Evolutionary conservation across 208 protist species (phyloP).

Genomic region (Crithidia brevicula): DNA sequence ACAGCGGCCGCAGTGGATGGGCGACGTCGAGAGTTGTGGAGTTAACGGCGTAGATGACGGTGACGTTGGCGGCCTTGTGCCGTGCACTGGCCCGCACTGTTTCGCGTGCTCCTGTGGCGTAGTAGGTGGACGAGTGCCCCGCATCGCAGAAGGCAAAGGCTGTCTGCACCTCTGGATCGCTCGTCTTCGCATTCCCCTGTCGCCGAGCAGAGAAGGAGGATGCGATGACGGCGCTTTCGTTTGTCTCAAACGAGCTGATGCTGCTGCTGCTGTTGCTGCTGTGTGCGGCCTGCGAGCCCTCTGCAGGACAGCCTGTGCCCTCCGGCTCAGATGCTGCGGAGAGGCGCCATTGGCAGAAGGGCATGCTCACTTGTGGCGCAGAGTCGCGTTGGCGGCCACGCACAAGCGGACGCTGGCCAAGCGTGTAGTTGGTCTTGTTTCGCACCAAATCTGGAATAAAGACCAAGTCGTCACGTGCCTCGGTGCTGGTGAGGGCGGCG

Average conservation of each 20-base stretch:
- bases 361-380: no score
- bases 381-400: no score
- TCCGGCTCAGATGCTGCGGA: no score
- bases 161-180: not conserved
- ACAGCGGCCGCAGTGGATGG: not conserved
- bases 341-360: no score
- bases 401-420: no score
- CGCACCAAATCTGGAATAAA: not conserved
- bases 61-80: not conserved
- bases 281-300: no score
- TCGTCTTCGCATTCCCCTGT: not conserved
- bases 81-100: conserved; percentile 7
- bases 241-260: no score
- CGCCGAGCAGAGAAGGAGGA: no score
- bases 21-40: not conserved
- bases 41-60: conserved; percentile 14
- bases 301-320: no score
- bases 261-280: no score
- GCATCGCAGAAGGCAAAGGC: conserved; percentile 17
- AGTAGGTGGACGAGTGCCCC: conserved; percentile 6
- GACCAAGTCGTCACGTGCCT: not conserved
- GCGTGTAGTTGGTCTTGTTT: conserved; percentile 1
- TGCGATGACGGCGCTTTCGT: no score
- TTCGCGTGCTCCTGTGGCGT: not conserved
- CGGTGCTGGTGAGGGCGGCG: not conserved